Percentiles rank a stretch among this genome's conserved stretches.
Conservation (phyloP, 2,329 filamentous ascomycete genomes). For the Akanthomyces lecanii region DNA sequence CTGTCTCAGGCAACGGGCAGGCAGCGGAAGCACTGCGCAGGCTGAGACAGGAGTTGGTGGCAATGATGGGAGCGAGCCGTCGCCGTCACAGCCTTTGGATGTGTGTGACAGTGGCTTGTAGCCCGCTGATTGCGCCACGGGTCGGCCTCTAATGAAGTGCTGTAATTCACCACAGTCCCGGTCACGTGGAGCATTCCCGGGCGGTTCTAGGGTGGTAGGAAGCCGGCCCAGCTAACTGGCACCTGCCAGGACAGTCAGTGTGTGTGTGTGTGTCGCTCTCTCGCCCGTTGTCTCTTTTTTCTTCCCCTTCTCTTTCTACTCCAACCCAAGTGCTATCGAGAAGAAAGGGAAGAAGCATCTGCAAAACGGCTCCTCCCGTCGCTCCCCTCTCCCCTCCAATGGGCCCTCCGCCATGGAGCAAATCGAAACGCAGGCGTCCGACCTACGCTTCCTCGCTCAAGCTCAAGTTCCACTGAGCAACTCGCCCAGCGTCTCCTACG, state of each 20-base stretch:
- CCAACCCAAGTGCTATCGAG: background rate
- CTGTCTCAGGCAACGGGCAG: background rate
- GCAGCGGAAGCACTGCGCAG: too few relatives aligned
- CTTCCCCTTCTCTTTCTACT: background rate
- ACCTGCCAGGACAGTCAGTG: background rate
- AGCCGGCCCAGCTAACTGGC: background rate
- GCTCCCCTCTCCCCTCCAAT: background rate
- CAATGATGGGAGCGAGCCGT: too few relatives aligned
- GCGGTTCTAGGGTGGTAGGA: background rate
- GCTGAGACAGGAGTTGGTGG: background rate
- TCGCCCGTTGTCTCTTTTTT: background rate
- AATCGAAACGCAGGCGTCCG: slow-evolving; percentile 50
- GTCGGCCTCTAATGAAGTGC: background rate
- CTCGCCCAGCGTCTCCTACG: slow-evolving; percentile 29
- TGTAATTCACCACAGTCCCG: background rate
- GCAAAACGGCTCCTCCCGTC: background rate
- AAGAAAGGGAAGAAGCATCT: background rate
- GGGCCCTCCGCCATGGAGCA: slow-evolving; percentile 42
- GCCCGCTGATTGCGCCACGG: background rate
- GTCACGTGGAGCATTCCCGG: slow-evolving; percentile 1
- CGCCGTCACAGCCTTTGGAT: background rate
- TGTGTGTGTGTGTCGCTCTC: background rate
- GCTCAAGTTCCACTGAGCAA: slow-evolving; percentile 31
- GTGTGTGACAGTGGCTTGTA: slow-evolving; percentile 1
- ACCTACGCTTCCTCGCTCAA: slow-evolving; percentile 48